Percentiles rank a stretch among this genome's conserved stretches.
Evolutionary conservation across 2,329 filamentous ascomycete species (phyloP).

Genomic region (Blastomyces gilchristii): DNA sequence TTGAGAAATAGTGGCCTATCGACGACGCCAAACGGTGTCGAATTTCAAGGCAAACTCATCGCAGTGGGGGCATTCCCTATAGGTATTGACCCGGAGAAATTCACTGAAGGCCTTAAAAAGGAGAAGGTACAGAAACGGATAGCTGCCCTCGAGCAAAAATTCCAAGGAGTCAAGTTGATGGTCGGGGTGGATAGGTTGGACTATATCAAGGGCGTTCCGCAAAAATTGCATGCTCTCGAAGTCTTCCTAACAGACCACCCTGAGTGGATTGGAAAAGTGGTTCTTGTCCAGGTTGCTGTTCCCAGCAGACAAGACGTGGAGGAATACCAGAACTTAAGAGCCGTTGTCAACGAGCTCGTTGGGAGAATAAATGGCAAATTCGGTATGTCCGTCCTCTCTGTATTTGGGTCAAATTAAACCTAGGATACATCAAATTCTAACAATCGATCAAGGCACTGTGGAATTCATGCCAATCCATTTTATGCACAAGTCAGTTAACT

Average conservation of each 20-base stretch:
- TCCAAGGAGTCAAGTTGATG: constrained; percentile 90
- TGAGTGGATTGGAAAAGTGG: constrained; percentile 95
- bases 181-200: constrained; percentile 94
- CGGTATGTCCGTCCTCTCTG: constrained; percentile 35
- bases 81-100: constrained; percentile 95
- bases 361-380: constrained; percentile 96
- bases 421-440: constrained; percentile 6
- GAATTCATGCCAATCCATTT: constrained; percentile 99
- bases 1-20: constrained; percentile 31
- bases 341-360: constrained; percentile 92
- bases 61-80: constrained; percentile 95
- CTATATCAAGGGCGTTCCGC: constrained; percentile 97
- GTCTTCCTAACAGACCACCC: constrained; percentile 95
- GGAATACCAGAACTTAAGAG: constrained; percentile 91
- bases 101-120: constrained; percentile 76
- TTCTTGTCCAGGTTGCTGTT: constrained; percentile 90
- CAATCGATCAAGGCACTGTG: constrained; percentile 54
- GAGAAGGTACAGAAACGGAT: constrained; percentile 82
- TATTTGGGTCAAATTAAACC: not conserved
- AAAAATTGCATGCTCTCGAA: constrained; percentile 92
- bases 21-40: constrained; percentile 87
- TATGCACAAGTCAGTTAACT: constrained; percentile 89
- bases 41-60: constrained; percentile 78
- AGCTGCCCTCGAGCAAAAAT: constrained; percentile 72
- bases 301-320: constrained; percentile 92